Evolutionary conservation across 352 stramenopile species (phyloP).

Genomic region (Pythium brachiatum): DNA sequence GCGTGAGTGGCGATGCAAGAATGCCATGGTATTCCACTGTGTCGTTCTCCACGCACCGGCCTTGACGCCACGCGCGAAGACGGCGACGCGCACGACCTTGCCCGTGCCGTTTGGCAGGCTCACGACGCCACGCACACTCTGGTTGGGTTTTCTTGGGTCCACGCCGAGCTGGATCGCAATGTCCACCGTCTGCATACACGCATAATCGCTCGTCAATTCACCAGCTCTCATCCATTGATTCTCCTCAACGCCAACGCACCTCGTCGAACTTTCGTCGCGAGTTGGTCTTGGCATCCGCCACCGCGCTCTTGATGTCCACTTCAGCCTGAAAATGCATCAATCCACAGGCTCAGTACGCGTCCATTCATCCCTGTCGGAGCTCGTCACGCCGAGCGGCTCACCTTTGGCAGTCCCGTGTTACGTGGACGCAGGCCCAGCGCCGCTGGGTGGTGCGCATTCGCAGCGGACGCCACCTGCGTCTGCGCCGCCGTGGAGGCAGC

Average conservation of each 20-base stretch:
- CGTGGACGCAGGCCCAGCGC: conserved; percentile 66
- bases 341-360: conserved; percentile 2
- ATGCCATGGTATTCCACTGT: no score
- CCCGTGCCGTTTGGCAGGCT: conserved; percentile 85
- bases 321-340: conserved; percentile 36
- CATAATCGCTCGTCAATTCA: no score
- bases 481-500: conserved; percentile 37
- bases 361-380: not conserved
- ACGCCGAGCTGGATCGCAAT: conserved; percentile 83
- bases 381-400: conserved; percentile 16
- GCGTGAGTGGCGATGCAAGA: no score
- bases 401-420: conserved; percentile 46
- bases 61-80: conserved; percentile 89
- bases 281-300: conserved; percentile 55
- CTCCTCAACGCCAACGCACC: conserved; percentile 39
- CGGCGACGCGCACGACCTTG: conserved; percentile 85
- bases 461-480: conserved; percentile 10
- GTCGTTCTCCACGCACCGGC: conserved; percentile 30
- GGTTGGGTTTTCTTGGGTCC: conserved; percentile 86
- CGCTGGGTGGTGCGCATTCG: conserved; percentile 48
- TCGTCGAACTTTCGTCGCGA: conserved; percentile 83
- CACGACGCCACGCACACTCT: conserved; percentile 85
- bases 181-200: conserved; percentile 62
- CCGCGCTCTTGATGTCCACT: conserved; percentile 55
- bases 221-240: not conserved